Evolutionary conservation across 2,329 filamentous ascomycete species (phyloP).

Genomic region (Blumeria hordei): DNA sequence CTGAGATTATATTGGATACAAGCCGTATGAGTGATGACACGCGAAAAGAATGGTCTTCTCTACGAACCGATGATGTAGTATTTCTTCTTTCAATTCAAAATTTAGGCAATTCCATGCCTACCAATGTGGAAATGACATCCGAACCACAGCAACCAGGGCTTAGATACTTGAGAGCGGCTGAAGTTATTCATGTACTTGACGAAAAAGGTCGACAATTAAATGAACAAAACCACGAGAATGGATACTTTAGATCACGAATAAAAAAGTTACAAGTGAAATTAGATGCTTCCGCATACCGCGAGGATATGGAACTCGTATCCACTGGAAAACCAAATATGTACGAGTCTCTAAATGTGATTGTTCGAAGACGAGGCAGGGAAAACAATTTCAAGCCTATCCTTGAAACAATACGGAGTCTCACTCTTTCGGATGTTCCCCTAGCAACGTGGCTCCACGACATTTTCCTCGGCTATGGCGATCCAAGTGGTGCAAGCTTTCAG

Average conservation of each 20-base stretch:
- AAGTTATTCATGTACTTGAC: slow-evolving; percentile 67
- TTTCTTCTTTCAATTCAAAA: slow-evolving; percentile 62
- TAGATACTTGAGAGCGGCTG: slow-evolving; percentile 51
- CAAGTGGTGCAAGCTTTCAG: slow-evolving; percentile 65
- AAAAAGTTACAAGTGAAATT: slow-evolving; percentile 59
- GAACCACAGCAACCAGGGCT: slow-evolving; percentile 41
- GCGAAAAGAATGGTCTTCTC: slow-evolving; percentile 68
- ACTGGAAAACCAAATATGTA: slow-evolving; percentile 59
- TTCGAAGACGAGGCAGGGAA: slow-evolving; percentile 63
- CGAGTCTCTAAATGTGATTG: slow-evolving; percentile 59
- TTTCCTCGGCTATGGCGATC: slow-evolving; percentile 92
- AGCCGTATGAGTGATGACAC: slow-evolving; percentile 52
- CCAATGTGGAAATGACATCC: slow-evolving; percentile 24
- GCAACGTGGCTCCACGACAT: slow-evolving; percentile 90
- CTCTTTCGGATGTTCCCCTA: slow-evolving; percentile 62
- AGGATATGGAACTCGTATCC: slow-evolving; percentile 42
- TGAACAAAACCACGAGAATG: slow-evolving; percentile 38
- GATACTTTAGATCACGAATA: slow-evolving; percentile 31
- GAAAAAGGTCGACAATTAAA: slow-evolving; percentile 56
- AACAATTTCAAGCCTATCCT: slow-evolving; percentile 94
- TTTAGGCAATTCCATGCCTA: slow-evolving; percentile 25
- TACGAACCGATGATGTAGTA: slow-evolving; percentile 70
- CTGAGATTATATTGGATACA: slow-evolving; percentile 68
- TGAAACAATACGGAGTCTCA: slow-evolving; percentile 70
- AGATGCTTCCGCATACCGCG: slow-evolving; percentile 53